Base-by-base conservation (phyloP, 1,284 basidiomycete species). In the Xanthoconium separans region DNA sequence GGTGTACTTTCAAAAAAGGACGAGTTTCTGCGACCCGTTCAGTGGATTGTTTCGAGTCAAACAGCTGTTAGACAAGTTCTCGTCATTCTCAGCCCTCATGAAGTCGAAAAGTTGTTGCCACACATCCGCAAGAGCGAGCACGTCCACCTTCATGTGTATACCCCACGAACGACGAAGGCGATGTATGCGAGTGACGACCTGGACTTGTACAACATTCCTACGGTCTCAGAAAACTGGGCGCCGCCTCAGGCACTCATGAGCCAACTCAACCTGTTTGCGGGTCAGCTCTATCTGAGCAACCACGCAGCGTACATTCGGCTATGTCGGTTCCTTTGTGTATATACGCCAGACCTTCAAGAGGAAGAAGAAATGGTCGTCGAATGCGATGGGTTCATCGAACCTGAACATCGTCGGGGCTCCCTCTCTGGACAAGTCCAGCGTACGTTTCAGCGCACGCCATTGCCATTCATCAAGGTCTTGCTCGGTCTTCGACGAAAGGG, bases 1-100 rank as follows among this genome's bases (percentile, higher is more conserved):
- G 22, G 22, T 22, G 22, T 9, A 4, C n/a, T 1, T 37, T 37
- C 36, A 8, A 37, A 37, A n/a, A 18, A 18, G 1, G 58, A 61
- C 20, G 70, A 75, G 18, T 77, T 70, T 45, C 54, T 75, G 30
- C 73, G 74, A 11, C 73, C 75, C 0, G 69, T 78, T 18, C 67
- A 73, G 36, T 77, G 79, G 78, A 62, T 80, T 30, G 33, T 75
- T 18, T 71, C 74, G 0, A 39, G 51, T 3, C 47, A 44, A 24
- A 49, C 13, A 5, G 37, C 20, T 12, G 12, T 18, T 6, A 44
- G 36, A 4, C 39, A 43, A 1, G 42, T 61, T 7, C 58, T 75
- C 0, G 65, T 81, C 30, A 55, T 73, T 6, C 47, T 78, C 39
- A 81, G 79, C 58, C 77, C 79, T 2, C 67, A 64, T 47, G 79